Conservation (phyloP, 257 asterid species). For the Ligustrum vulgare region DNA sequence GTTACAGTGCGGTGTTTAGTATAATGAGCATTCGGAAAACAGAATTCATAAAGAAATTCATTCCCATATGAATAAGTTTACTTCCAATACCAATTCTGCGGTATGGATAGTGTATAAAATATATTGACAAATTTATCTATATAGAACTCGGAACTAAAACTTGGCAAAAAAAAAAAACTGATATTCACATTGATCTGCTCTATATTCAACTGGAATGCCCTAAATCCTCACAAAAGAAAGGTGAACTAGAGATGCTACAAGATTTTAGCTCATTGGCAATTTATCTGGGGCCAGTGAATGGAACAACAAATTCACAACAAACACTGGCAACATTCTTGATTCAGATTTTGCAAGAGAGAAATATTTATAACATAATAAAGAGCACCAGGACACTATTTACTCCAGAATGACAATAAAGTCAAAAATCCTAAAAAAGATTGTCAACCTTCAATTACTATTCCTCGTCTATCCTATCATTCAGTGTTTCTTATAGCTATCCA, state of each 20-base stretch:
- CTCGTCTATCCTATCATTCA: neutral
- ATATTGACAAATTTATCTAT: neutral
- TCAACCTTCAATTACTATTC: neutral
- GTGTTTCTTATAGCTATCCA: neutral
- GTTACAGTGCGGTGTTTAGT: neutral
- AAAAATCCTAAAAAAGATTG: neutral
- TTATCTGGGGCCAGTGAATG: neutral
- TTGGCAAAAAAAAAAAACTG: neutral
- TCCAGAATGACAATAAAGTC: neutral
- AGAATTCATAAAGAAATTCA: neutral
- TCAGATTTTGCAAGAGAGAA: neutral
- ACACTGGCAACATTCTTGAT: neutral
- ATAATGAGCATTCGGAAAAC: neutral
- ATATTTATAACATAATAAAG: neutral
- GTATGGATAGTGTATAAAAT: neutral
- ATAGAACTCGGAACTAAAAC: neutral
- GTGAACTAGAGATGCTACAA: neutral
- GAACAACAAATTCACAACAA: neutral
- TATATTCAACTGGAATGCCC: neutral
- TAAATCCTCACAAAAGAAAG: neutral
- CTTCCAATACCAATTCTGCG: neutral
- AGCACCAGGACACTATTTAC: neutral
- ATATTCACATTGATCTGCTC: neutral
- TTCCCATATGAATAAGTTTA: neutral
- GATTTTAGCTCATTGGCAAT: neutral